Percentiles rank a stretch among this genome's conserved stretches.
These are phyloP conservation scores for Septoria linicola DNA, from an alignment of 2,329 filamentous ascomycete genomes.

Conservation along the genomic window DNA sequence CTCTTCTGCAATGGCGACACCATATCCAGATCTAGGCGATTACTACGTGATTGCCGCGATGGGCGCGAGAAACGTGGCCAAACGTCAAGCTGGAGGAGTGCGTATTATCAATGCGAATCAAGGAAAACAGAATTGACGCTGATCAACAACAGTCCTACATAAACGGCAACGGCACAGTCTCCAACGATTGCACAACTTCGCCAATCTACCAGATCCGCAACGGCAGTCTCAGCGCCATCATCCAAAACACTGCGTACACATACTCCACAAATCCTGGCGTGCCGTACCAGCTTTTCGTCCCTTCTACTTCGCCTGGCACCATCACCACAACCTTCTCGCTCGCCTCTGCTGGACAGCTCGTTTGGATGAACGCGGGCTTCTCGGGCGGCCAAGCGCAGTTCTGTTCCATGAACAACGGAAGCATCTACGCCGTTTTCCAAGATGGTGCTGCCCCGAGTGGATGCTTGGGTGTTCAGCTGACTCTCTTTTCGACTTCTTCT, in stretches of 20 bases:
- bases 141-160: conserved; percentile 25
- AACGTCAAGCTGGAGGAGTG: conserved; percentile 16
- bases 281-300: conserved; percentile 28
- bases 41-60: conserved; percentile 13
- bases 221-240: conserved; percentile 32
- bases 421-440: conserved; percentile 33
- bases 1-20: neutral
- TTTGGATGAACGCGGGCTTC: conserved; percentile 32
- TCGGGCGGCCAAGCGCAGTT: conserved; percentile 34
- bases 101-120: neutral
- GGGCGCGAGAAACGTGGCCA: conserved; percentile 8
- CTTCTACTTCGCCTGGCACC: conserved; percentile 28
- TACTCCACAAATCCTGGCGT: conserved; percentile 33
- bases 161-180: conserved; percentile 31
- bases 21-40: conserved; percentile 10
- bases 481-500: conserved; percentile 29
- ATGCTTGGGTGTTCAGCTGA: conserved; percentile 31
- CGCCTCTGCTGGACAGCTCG: conserved; percentile 23
- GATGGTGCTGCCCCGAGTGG: conserved; percentile 28
- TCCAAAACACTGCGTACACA: conserved; percentile 29
- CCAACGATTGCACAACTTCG: conserved; percentile 33
- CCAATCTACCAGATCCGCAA: conserved; percentile 32
- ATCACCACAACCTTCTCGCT: conserved; percentile 33
- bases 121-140: neutral
- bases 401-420: conserved; percentile 33